These are phyloP conservation scores for Citrullus colocynthis DNA, from an alignment of 306 rosid species.

Conservation along the genomic window DNA sequence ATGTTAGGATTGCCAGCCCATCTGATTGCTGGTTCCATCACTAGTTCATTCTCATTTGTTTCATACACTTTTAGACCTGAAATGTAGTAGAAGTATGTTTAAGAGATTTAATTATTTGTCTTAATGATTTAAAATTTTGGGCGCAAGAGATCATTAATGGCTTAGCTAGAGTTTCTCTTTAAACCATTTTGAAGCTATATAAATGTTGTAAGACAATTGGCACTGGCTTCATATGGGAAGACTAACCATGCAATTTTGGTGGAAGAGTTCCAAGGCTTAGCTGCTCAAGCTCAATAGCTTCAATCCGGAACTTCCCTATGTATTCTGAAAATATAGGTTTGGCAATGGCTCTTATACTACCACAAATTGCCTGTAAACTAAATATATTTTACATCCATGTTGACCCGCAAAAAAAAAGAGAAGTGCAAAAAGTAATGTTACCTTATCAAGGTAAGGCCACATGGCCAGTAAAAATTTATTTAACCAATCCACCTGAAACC, in stretches of 20 bases:
- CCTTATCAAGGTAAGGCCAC: conserved; percentile 94
- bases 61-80: conserved; percentile 64
- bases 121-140: background rate
- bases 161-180: background rate
- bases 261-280: conserved; percentile 80
- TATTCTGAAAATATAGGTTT: conserved; percentile 53
- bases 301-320: conserved; percentile 56
- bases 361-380: conserved; percentile 54
- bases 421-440: conserved; percentile 7
- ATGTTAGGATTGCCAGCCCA: conserved; percentile 89
- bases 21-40: conserved; percentile 64
- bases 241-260: conserved; percentile 60
- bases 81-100: background rate
- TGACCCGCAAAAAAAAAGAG: background rate
- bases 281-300: conserved; percentile 48
- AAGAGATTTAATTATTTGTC: background rate
- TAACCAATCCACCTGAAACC: conserved; percentile 73
- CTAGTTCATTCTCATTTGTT: conserved; percentile 78
- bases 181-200: background rate
- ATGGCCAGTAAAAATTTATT: conserved; percentile 44
- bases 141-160: background rate
- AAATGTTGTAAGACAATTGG: background rate
- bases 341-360: conserved; percentile 35
- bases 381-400: conserved; percentile 6
- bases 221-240: background rate